These are phyloP conservation scores for Houttuynia cordata DNA, from an alignment of 164 flowering plant species.

Conservation along the genomic window DNA sequence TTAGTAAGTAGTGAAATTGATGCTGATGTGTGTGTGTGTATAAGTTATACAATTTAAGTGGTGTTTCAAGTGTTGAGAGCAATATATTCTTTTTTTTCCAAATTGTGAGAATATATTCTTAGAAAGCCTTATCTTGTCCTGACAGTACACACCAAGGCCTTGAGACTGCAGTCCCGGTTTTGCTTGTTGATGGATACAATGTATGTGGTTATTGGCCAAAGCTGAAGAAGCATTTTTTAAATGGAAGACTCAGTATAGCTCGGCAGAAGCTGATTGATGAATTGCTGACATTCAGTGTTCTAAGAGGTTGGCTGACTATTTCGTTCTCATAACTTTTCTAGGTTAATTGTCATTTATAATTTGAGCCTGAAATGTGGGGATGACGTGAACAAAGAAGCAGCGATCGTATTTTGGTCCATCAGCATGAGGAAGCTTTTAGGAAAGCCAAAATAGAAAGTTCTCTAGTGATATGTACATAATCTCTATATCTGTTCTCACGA, in stretches of 20 bases:
- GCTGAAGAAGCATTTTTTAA: conserved; percentile 82
- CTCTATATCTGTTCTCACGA: too few species aligned
- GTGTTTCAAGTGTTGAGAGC: background rate
- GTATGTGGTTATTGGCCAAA: conserved; percentile 94
- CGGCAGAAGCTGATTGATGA: conserved; percentile 92
- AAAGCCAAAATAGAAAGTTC: too few species aligned
- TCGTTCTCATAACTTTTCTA: background rate
- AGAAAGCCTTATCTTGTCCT: background rate
- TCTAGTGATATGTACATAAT: too few species aligned
- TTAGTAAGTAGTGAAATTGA: conserved; percentile 38
- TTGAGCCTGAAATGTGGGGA: background rate
- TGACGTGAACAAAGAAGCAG: background rate
- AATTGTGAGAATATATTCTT: background rate
- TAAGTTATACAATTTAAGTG: background rate
- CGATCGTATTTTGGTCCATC: too few species aligned
- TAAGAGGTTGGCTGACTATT: conserved; percentile 53
- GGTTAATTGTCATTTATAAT: background rate
- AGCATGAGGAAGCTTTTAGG: background rate
- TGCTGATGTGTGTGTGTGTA: background rate
- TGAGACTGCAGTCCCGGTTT: conserved; percentile 65
- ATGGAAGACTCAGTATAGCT: conserved; percentile 77
- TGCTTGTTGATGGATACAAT: conserved; percentile 98
- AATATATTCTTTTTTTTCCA: conserved; percentile 3
- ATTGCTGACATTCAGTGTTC: conserved; percentile 54
- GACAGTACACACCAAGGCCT: conserved; percentile 66